Base-by-base conservation (phyloP, 2,329 filamentous ascomycete species). In the Onygenales sp. region DNA sequence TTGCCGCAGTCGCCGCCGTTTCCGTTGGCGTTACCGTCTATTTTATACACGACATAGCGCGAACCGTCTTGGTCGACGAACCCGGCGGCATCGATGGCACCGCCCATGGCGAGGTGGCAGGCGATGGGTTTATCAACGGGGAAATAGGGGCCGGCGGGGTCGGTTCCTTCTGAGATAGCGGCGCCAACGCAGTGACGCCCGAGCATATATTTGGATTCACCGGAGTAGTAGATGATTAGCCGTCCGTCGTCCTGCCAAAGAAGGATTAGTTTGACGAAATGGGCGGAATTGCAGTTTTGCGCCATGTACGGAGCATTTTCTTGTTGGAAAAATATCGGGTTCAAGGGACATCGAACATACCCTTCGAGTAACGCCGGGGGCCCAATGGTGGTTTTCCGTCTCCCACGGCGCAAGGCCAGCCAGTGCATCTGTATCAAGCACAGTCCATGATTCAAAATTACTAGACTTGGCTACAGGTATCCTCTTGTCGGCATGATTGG, bases 21-120 rank as follows among this genome's bases (percentile, higher is more conserved):
- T 14, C 73, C 73, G 38, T 78, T 66, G 54, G 72, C 73, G 66
- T 85, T 86, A 39, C 83, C 83, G 64, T 87, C 83, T 31, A 85
- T 71, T 65, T 86, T 87, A 71, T 83, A 87, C 8, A 79, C 68
- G 5, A 86, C 73, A 62, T 84, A 86, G 5, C 76, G 74, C 35
- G 65, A 73, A 33, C 78, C 78, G 43, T 76, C 74, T 9, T 64
- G 63, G 61, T 86, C 83, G 9, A 68, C 60, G 66, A 84, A 86
- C 3, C 79, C 81, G 0, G 78, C 72, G 0, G 83, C 71, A 60
- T 87, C 84, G 60, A 86, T 86, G 14, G 81, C 77, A 36, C 83
- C 83, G 17, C 83, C 82, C 51, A 72, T 62, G 50, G 70, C 69
- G 1, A 75, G 61, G 0, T 76, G 75, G 59, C 83, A 85, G 14